Evolutionary conservation across 306 rosid species (phyloP).

Genomic region (Alnus rubra): DNA sequence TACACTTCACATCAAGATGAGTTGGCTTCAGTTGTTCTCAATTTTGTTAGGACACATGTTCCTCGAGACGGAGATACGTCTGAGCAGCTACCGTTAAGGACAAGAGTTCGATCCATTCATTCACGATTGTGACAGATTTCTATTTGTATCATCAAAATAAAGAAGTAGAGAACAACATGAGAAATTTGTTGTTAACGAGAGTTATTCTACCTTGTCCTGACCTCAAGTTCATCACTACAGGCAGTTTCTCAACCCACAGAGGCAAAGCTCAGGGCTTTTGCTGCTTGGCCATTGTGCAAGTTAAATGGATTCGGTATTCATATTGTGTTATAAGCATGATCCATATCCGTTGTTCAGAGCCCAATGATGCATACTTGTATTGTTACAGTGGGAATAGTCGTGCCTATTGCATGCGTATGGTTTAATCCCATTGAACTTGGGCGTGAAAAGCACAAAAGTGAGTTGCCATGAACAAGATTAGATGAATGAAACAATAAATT

Average conservation of each 20-base stretch:
- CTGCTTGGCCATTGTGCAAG: background rate
- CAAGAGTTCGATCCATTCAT: slow-evolving; percentile 25
- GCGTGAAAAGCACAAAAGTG: no score
- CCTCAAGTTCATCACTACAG: background rate
- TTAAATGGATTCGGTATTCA: background rate
- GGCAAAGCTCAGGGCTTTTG: background rate
- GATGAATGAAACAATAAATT: no score
- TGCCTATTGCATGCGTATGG: no score
- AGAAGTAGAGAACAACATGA: background rate
- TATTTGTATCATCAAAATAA: background rate
- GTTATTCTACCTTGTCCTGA: background rate
- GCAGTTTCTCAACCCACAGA: background rate
- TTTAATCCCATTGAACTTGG: no score
- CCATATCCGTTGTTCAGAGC: no score
- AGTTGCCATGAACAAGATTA: no score
- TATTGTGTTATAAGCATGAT: background rate
- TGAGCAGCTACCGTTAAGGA: slow-evolving; percentile 24
- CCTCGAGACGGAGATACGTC: slow-evolving; percentile 27
- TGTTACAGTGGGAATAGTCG: no score
- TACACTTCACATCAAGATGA: slow-evolving; percentile 63
- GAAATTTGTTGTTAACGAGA: background rate
- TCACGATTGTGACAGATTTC: slow-evolving; percentile 49
- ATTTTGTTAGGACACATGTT: slow-evolving; percentile 47
- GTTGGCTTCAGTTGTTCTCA: slow-evolving; percentile 56
- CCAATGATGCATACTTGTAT: no score